Evolutionary conservation across 441 rosid genomes (phyloP).

Genomic region (Caryocar brasiliense): DNA sequence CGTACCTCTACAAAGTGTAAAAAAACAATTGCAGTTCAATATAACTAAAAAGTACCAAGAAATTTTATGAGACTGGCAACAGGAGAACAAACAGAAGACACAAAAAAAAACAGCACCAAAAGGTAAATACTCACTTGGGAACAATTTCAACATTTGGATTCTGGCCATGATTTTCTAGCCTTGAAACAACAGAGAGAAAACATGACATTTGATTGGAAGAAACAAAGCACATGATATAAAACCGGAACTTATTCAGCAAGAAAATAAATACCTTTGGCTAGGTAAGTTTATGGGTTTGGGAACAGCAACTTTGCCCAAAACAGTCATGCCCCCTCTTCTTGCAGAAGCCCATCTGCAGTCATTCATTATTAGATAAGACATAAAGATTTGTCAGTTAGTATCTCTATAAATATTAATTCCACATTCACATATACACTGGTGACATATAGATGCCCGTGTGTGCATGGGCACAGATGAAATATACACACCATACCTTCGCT

Average conservation of each 20-base stretch:
- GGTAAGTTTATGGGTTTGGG: conserved; percentile 98
- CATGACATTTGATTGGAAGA: neutral
- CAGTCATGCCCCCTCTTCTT: conserved; percentile 87
- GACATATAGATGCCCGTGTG: no score
- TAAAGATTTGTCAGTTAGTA: neutral
- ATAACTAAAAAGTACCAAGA: neutral
- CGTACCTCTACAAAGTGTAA: conserved; percentile 58
- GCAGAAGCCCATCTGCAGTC: conserved; percentile 69
- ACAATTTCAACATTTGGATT: conserved; percentile 96
- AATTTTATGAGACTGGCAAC: neutral
- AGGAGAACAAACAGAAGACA: neutral
- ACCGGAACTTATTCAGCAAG: neutral
- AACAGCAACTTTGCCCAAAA: conserved; percentile 87
- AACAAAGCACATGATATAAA: conserved; percentile 5
- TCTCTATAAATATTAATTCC: neutral
- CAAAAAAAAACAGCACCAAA: conserved; percentile 1
- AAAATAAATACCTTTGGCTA: conserved; percentile 72
- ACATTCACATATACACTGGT: no score
- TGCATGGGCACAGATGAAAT: neutral
- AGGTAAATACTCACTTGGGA: conserved; percentile 73
- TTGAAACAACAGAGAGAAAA: conserved; percentile 30
- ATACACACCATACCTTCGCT: conserved; percentile 38
- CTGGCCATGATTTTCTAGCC: conserved; percentile 95
- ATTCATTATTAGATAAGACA: neutral
- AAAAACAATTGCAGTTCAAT: conserved; percentile 7